Evolutionary conservation across 2,329 filamentous ascomycete genomes (phyloP).

Genomic region (Fusarium sp.): DNA sequence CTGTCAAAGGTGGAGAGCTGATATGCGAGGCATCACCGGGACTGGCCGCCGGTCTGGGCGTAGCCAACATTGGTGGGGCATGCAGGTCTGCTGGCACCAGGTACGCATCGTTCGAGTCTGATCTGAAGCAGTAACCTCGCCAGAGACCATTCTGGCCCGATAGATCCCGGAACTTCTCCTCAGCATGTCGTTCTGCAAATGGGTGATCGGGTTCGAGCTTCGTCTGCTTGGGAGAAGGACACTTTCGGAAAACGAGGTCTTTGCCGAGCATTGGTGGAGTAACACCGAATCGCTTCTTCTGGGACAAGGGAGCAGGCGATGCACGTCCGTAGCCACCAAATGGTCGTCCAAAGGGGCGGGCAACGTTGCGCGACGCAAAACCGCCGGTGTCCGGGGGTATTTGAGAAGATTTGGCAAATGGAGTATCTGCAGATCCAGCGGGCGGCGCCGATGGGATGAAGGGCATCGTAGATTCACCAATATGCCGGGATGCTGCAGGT

Average conservation of each 20-base stretch:
- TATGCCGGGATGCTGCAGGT: constrained; percentile 34
- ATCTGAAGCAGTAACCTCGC: constrained; percentile 75
- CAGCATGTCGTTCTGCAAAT: constrained; percentile 61
- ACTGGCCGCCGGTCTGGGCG: constrained; percentile 58
- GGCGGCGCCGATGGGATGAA: constrained; percentile 40
- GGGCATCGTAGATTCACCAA: constrained; percentile 45
- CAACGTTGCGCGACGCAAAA: constrained; percentile 48
- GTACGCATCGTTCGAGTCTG: constrained; percentile 51
- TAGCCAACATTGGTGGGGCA: constrained; percentile 62
- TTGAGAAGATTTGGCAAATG: constrained; percentile 48
- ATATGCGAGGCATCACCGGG: constrained; percentile 57
- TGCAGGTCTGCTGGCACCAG: constrained; percentile 58
- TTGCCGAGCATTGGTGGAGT: constrained; percentile 89
- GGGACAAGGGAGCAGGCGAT: constrained; percentile 52
- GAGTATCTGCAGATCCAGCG: constrained; percentile 35
- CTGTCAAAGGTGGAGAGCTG: constrained; percentile 53
- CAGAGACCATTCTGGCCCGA: constrained; percentile 76
- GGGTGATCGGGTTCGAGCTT: constrained; percentile 83
- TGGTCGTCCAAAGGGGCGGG: constrained; percentile 55
- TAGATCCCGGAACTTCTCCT: constrained; percentile 64
- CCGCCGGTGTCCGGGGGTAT: constrained; percentile 55
- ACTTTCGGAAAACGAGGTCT: constrained; percentile 84
- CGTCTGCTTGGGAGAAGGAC: constrained; percentile 84
- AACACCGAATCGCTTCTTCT: constrained; percentile 63
- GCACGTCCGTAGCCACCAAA: constrained; percentile 47